A percentile compares a stretch with the other conserved stretches of the same genome.
phyloP scores from a whole-genome alignment of 2,329 filamentous ascomycete species.

The Colletotrichum endophyticum region DNA sequence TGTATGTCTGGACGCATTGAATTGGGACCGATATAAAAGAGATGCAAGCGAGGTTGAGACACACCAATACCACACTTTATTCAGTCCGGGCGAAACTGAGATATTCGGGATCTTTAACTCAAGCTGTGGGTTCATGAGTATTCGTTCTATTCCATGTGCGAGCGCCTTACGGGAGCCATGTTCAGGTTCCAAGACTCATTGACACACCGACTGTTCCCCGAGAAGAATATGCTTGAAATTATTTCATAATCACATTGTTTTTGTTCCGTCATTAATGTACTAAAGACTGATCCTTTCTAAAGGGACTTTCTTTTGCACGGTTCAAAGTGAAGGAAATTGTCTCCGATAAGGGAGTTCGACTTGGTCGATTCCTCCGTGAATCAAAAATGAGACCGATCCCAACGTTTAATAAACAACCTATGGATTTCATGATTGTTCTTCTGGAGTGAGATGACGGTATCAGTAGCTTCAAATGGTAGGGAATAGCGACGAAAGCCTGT shows the following conservation, averaged over 20 bases:
- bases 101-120: background rate
- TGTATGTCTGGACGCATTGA: background rate
- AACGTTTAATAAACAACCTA: background rate
- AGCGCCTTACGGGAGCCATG: background rate
- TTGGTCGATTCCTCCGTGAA: background rate
- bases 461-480: too few species aligned
- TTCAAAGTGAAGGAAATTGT: background rate
- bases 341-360: background rate
- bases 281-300: background rate
- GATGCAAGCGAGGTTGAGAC: background rate
- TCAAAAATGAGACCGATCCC: background rate
- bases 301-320: background rate
- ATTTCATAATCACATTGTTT: too few species aligned
- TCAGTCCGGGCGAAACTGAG: background rate
- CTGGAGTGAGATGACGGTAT: background rate
- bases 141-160: background rate
- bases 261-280: background rate
- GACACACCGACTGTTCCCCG: background rate
- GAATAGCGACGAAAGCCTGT: too few species aligned
- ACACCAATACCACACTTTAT: background rate
- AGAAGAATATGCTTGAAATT: background rate
- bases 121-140: rapidly evolving
- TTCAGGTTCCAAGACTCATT: background rate
- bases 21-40: background rate
- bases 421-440: background rate